Evolutionary conservation across 306 rosid genomes (phyloP).

Genomic region (Dryas drummondii): DNA sequence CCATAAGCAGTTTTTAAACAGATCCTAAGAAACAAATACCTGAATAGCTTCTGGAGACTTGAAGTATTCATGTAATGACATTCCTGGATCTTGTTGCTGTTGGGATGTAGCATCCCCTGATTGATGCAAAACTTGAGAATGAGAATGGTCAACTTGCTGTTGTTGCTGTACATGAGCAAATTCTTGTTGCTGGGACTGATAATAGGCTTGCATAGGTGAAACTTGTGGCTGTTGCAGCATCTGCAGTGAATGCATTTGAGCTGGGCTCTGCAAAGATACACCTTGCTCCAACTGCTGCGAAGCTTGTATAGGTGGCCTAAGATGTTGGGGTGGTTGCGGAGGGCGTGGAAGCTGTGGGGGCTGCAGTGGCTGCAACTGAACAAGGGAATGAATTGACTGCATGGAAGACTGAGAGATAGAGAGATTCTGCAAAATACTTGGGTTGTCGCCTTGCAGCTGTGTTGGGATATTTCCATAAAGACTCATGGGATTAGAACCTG

Average conservation of each 20-base stretch:
- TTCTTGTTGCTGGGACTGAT: conserved; percentile 65
- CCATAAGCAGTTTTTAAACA: neutral
- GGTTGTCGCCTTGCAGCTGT: conserved; percentile 74
- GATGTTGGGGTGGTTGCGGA: conserved; percentile 94
- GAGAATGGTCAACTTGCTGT: conserved; percentile 62
- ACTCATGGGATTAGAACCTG: conserved; percentile 56
- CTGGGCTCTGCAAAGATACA: conserved; percentile 51
- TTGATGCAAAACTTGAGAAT: conserved; percentile 36
- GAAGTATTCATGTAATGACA: conserved; percentile 82
- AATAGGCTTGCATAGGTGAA: conserved; percentile 63
- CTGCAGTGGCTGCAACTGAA: conserved; percentile 94
- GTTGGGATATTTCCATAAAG: conserved; percentile 53
- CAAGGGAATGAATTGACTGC: conserved; percentile 65
- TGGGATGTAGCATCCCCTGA: conserved; percentile 48
- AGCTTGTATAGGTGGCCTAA: conserved; percentile 74
- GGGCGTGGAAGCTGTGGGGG: conserved; percentile 97
- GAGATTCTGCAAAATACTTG: conserved; percentile 56
- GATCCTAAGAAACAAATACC: conserved; percentile 41
- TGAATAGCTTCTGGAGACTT: conserved; percentile 98
- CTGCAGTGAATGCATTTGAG: conserved; percentile 59
- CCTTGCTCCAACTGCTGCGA: conserved; percentile 78
- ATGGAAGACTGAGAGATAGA: conserved; percentile 54
- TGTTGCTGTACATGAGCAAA: conserved; percentile 46
- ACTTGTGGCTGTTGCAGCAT: conserved; percentile 75
- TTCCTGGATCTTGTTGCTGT: conserved; percentile 69